These are phyloP conservation scores for Golovinomyces cichoracearum DNA, from an alignment of 2,329 filamentous ascomycete genomes.

Conservation along the genomic window DNA sequence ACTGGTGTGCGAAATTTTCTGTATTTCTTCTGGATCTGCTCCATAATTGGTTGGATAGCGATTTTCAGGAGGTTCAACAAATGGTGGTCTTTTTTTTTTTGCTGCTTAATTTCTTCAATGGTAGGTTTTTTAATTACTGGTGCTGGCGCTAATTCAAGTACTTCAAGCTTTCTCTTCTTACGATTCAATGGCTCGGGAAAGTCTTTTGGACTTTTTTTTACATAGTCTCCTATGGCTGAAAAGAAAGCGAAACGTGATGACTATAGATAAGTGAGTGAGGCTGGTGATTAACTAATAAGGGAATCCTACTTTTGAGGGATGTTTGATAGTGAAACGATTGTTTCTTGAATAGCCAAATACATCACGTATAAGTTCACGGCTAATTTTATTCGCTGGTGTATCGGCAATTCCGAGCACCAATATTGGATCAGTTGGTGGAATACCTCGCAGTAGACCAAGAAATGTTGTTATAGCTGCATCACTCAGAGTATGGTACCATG, in stretches of 20 bases:
- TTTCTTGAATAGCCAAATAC: slow-evolving; percentile 67
- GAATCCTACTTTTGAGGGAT: slow-evolving; percentile 33
- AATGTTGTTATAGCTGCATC: slow-evolving; percentile 55
- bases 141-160: slow-evolving; percentile 47
- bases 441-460: slow-evolving; percentile 49
- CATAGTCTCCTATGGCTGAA: slow-evolving; percentile 41
- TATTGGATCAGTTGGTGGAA: slow-evolving; percentile 75
- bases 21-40: slow-evolving; percentile 77
- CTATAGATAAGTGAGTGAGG: slow-evolving; percentile 17
- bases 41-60: slow-evolving; percentile 80
- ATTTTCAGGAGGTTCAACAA: slow-evolving; percentile 72
- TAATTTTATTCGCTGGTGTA: slow-evolving; percentile 32
- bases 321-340: slow-evolving; percentile 44
- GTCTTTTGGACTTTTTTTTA: slow-evolving; percentile 53
- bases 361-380: slow-evolving; percentile 39
- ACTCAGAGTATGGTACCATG: slow-evolving; percentile 45
- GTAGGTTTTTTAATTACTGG: slow-evolving; percentile 29
- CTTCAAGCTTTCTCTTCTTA: slow-evolving; percentile 61
- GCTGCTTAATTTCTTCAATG: slow-evolving; percentile 55
- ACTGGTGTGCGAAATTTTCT: slow-evolving; percentile 64
- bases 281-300: not conserved
- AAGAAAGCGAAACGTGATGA: slow-evolving; percentile 57
- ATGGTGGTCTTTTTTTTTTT: slow-evolving; percentile 61
- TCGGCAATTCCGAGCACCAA: slow-evolving; percentile 71
- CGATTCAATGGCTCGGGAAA: slow-evolving; percentile 71